Evolutionary conservation across 306 rosid genomes (phyloP).

Genomic region (Hippophae gyantsensis): DNA sequence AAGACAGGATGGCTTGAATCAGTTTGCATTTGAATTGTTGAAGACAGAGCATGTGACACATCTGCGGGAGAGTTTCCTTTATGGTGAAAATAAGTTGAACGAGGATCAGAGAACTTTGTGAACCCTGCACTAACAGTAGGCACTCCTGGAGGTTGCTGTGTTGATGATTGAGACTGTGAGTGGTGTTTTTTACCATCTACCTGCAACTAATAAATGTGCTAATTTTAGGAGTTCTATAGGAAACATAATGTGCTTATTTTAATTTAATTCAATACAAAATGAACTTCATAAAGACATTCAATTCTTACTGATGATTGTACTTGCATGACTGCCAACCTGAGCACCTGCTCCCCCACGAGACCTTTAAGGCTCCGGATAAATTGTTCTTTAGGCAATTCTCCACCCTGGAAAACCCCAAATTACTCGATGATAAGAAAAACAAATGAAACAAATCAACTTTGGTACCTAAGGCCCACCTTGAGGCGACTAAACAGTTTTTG

Average conservation of each 20-base stretch:
- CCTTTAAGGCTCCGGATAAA: constrained; percentile 69
- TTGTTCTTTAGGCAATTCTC: constrained; percentile 66
- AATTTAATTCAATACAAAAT: not conserved
- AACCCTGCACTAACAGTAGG: constrained; percentile 44
- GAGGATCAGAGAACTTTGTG: constrained; percentile 56
- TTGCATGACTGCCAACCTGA: constrained; percentile 56
- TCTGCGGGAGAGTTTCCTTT: constrained; percentile 55
- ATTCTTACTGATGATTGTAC: constrained; percentile 58
- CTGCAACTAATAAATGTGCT: constrained; percentile 11
- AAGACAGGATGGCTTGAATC: constrained; percentile 29
- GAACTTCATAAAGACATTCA: not conserved
- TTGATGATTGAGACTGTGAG: constrained; percentile 36
- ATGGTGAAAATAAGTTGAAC: constrained; percentile 63
- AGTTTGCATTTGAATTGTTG: constrained; percentile 36
- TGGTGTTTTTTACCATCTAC: constrained; percentile 19
- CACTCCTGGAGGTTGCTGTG: constrained; percentile 57
- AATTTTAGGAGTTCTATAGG: not conserved
- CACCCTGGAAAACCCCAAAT: constrained; percentile 1
- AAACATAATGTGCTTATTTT: not conserved
- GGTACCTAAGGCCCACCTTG: constrained; percentile 39
- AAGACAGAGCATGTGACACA: constrained; percentile 41
- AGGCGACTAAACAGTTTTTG: constrained; percentile 57
- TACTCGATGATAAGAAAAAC: constrained; percentile 40
- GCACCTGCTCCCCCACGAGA: constrained; percentile 89
- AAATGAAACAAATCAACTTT: constrained; percentile 20